Evolutionary conservation across 176 grass and related monocot species (phyloP).

Genomic region (Calamus simplicifolius): DNA sequence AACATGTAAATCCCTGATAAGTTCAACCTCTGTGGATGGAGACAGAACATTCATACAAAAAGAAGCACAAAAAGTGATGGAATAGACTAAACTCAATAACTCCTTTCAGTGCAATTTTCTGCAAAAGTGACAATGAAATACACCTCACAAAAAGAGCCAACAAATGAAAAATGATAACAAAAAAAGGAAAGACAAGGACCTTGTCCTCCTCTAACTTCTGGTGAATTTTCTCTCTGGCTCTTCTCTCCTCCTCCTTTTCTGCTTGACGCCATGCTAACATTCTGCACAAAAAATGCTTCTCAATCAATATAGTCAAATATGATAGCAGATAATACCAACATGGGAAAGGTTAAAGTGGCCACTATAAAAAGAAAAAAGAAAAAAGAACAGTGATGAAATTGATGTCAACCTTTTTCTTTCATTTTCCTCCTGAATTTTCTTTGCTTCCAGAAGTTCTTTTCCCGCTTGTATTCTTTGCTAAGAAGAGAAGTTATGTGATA

Average conservation of each 20-base stretch:
- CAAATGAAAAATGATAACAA: not conserved
- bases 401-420: conserved; percentile 67
- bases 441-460: conserved; percentile 67
- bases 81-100: too few relatives aligned
- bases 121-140: too few relatives aligned
- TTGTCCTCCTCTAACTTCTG: conserved; percentile 69
- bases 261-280: conserved; percentile 42
- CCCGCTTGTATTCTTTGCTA: conserved; percentile 54
- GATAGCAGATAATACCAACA: too few relatives aligned
- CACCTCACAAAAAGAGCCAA: too few relatives aligned
- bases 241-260: conserved; percentile 83
- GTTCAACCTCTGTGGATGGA: too few relatives aligned
- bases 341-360: not conserved
- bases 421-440: conserved; percentile 55
- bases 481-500: too few relatives aligned
- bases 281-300: conserved; percentile 34
- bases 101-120: too few relatives aligned
- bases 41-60: too few relatives aligned
- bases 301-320: too few relatives aligned
- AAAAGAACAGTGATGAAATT: not conserved
- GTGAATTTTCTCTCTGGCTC: conserved; percentile 59
- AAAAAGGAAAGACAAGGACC: conserved; percentile 21
- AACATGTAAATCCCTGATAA: too few relatives aligned
- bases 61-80: too few relatives aligned
- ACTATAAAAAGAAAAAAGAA: not conserved